Percentiles rank a stretch among this genome's conserved stretches.
These are phyloP conservation scores for Aspergillaceae sp. DNA, from an alignment of 2,329 filamentous ascomycete genomes.

Conservation along the genomic window DNA sequence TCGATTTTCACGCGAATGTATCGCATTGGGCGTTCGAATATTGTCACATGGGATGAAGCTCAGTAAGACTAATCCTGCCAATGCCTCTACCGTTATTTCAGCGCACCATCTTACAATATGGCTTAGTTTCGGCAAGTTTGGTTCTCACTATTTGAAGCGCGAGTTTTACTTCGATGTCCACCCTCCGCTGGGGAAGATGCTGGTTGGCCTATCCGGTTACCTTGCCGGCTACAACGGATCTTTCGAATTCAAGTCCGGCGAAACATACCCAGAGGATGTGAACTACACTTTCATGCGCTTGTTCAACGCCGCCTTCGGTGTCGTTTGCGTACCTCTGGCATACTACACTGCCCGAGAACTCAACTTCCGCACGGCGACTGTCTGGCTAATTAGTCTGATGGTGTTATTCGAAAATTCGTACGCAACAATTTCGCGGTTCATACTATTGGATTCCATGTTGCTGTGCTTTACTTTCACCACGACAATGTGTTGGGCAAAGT, in stretches of 20 bases:
- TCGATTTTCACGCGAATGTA: slow-evolving; percentile 60
- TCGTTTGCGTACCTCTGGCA: slow-evolving; percentile 82
- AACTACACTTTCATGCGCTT: slow-evolving; percentile 98
- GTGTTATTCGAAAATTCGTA: slow-evolving; percentile 99
- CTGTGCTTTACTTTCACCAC: slow-evolving; percentile 98
- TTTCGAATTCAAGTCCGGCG: slow-evolving; percentile 98
- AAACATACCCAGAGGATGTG: slow-evolving; percentile 84
- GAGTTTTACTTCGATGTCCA: slow-evolving; percentile 99
- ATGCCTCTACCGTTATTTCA: not conserved
- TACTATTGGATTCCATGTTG: slow-evolving; percentile 96
- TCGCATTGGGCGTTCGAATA: slow-evolving; percentile 59
- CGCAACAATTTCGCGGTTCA: slow-evolving; percentile 96
- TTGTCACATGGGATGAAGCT: slow-evolving; percentile 69
- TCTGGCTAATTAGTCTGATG: slow-evolving; percentile 95
- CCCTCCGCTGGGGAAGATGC: slow-evolving; percentile 95
- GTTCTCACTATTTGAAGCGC: slow-evolving; percentile 96
- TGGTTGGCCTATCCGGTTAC: slow-evolving; percentile 92
- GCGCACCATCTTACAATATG: not conserved
- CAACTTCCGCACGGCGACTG: slow-evolving; percentile 72
- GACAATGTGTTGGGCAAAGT: slow-evolving; percentile 93
- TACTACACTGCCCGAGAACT: slow-evolving; percentile 93
- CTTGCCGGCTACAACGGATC: slow-evolving; percentile 97
- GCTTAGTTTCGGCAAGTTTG: slow-evolving; percentile 63
- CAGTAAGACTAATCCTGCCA: slow-evolving; percentile 46
- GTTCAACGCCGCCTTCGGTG: slow-evolving; percentile 94